Percentiles rank a stretch among this genome's conserved stretches.
Conservation (phyloP, 225 moss, liverwort and hornwort genomes). For the Marchantia paleacea region DNA sequence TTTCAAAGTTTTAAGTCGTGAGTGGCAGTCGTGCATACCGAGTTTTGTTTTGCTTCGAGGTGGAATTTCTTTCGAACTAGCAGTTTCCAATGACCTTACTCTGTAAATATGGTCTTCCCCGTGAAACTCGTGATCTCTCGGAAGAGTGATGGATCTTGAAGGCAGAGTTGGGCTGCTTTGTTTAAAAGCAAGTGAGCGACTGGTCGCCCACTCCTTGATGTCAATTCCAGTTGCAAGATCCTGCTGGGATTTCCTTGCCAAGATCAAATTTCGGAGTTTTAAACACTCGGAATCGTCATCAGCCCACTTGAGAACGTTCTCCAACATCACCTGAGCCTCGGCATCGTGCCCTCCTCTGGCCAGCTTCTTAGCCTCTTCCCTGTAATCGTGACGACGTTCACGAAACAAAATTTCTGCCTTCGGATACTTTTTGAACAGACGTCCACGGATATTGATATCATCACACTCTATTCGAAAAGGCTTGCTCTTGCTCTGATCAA, state of each 20-base stretch:
- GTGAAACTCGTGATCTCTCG: background rate
- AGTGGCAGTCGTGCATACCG: background rate
- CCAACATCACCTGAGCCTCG: conserved; percentile 27
- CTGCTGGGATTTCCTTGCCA: background rate
- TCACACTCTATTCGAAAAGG: conserved; percentile 26
- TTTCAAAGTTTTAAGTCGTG: no score
- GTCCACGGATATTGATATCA: conserved; percentile 27
- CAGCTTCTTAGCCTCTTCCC: conserved; percentile 17
- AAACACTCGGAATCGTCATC: conserved; percentile 16
- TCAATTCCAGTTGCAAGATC: background rate
- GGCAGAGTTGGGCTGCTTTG: background rate
- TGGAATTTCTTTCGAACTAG: background rate
- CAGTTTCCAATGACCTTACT: conserved; percentile 13
- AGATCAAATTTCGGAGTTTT: background rate
- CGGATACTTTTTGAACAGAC: conserved; percentile 29
- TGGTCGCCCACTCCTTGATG: background rate
- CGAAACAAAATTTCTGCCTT: background rate
- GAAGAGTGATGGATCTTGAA: background rate
- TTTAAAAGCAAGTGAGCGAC: background rate
- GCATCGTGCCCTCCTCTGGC: background rate
- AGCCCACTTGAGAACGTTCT: conserved; percentile 30
- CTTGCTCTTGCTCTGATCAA: conserved; percentile 11
- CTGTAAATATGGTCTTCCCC: background rate
- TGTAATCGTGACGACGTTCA: conserved; percentile 5
- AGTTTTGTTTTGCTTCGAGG: background rate